These are phyloP conservation scores for Plantago lanceolata DNA, from an alignment of 305 asterid species.

Conservation along the genomic window DNA sequence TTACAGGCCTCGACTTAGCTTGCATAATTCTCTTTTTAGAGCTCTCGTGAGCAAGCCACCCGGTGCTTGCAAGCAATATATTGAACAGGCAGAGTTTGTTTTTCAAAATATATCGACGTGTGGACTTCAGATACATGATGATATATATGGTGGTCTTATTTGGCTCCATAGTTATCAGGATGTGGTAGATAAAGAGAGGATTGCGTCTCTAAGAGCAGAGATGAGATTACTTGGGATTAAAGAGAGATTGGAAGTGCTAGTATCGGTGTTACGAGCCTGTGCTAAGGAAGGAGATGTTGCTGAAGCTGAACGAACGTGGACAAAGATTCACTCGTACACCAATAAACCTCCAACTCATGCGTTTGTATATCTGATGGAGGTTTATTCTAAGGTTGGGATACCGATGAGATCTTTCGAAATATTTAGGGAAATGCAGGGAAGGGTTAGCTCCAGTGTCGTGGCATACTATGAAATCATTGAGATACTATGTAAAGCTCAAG, in stretches of 20 bases:
- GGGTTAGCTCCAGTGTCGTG: constrained; percentile 33
- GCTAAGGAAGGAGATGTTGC: constrained; percentile 66
- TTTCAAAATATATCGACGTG: constrained; percentile 55
- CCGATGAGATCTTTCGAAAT: constrained; percentile 56
- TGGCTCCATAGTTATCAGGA: constrained; percentile 94
- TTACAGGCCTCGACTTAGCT: constrained; percentile 74
- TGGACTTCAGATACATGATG: constrained; percentile 59
- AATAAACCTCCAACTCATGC: constrained; percentile 62
- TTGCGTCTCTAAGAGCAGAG: constrained; percentile 50
- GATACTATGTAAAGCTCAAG: constrained; percentile 57
- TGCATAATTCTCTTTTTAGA: constrained; percentile 79
- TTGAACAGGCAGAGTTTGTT: constrained; percentile 82
- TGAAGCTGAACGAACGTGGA: constrained; percentile 74
- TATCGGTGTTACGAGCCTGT: constrained; percentile 74
- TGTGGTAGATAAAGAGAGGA: constrained; percentile 62
- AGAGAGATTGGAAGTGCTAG: constrained; percentile 56
- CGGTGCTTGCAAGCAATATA: constrained; percentile 44
- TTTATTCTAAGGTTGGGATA: constrained; percentile 50
- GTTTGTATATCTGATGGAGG: constrained; percentile 67
- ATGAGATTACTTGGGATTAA: constrained; percentile 51
- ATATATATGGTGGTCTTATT: constrained; percentile 76
- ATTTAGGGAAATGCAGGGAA: constrained; percentile 56
- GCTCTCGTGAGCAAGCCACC: constrained; percentile 63
- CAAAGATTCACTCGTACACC: constrained; percentile 37
- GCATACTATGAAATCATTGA: constrained; percentile 68